Evolutionary conservation across 148 eudicot species (phyloP).

Genomic region (Camellia japonica): DNA sequence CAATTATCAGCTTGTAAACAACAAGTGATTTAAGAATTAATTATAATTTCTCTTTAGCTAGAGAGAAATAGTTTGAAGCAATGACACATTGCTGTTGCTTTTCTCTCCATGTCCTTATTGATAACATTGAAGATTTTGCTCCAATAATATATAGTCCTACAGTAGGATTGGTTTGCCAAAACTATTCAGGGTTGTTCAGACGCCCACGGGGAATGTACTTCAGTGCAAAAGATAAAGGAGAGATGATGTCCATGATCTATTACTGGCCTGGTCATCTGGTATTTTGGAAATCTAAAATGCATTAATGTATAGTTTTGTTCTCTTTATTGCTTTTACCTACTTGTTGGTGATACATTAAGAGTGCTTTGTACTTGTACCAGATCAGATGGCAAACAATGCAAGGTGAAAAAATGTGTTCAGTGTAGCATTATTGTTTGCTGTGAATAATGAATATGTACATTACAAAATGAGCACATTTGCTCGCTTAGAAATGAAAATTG

Average conservation of each 20-base stretch:
- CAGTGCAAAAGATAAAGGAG: slow-evolving; percentile 83
- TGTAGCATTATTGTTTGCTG: background rate
- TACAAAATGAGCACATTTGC: background rate
- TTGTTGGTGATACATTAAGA: too few species aligned
- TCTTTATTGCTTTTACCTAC: too few species aligned
- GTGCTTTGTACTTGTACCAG: background rate
- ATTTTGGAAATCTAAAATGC: slow-evolving; percentile 13
- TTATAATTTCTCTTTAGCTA: background rate
- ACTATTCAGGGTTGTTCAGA: slow-evolving; percentile 43
- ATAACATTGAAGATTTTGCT: slow-evolving; percentile 71
- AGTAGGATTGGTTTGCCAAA: slow-evolving; percentile 97
- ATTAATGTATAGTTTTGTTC: background rate
- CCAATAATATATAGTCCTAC: slow-evolving; percentile 98
- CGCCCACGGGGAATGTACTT: too few species aligned
- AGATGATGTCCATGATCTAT: slow-evolving; percentile 98
- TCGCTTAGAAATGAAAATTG: background rate
- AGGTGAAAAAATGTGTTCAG: too few species aligned
- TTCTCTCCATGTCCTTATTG: slow-evolving; percentile 80
- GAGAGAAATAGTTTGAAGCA: slow-evolving; percentile 21
- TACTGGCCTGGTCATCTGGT: slow-evolving; percentile 81
- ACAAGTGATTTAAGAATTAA: background rate
- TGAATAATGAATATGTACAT: background rate
- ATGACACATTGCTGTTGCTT: slow-evolving; percentile 10
- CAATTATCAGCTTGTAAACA: background rate
- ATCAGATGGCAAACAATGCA: too few species aligned